These are phyloP conservation scores for Biscutella laevigata DNA, from an alignment of 441 rosid species.

Conservation along the genomic window DNA sequence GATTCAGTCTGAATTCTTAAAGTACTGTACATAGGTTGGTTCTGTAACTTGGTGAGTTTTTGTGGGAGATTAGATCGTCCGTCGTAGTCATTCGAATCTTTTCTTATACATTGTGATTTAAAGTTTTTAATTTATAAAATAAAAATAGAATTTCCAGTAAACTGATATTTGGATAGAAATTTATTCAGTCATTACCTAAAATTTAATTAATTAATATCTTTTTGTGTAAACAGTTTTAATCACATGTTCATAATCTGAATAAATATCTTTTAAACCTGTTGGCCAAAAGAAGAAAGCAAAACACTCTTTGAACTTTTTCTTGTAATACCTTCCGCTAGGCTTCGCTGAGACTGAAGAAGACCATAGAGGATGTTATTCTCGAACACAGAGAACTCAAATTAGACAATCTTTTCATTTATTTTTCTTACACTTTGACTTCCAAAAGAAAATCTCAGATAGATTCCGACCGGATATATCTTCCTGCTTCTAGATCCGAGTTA, in stretches of 20 bases:
- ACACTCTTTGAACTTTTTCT: no score
- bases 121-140: no score
- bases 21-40: conserved; percentile 7
- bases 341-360: conserved; percentile 10
- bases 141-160: no score
- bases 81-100: conserved; percentile 5
- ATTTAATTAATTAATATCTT: no score
- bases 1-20: conserved; percentile 10
- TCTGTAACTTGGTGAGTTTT: neutral
- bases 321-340: no score
- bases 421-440: conserved; percentile 12
- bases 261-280: no score
- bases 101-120: no score
- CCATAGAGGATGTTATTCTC: conserved; percentile 15
- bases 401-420: neutral
- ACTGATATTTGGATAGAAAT: no score
- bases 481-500: conserved; percentile 32
- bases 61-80: neutral
- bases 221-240: no score
- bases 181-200: no score
- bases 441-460: conserved; percentile 35
- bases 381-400: conserved; percentile 8
- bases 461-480: conserved; percentile 31
- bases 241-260: no score
- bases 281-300: no score